These are phyloP conservation scores for Phytophthora fragariaefolia DNA, from an alignment of 352 stramenopile species.

Conservation along the genomic window DNA sequence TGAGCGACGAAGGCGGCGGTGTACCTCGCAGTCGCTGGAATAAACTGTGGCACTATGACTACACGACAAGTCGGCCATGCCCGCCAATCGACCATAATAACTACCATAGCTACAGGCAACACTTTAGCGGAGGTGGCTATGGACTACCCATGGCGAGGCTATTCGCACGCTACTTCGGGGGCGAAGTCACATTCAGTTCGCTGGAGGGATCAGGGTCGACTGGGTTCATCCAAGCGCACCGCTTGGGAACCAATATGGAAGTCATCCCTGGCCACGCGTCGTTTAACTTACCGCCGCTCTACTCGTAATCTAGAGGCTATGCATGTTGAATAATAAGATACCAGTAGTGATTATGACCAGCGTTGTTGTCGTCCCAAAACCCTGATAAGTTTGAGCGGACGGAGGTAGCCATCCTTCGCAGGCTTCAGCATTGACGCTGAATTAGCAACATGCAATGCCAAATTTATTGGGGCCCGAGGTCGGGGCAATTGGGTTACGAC, in stretches of 20 bases:
- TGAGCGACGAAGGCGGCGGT: slow-evolving; percentile 98
- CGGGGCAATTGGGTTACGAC: too few relatives aligned
- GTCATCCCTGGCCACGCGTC: slow-evolving; percentile 71
- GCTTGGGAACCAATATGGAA: slow-evolving; percentile 77
- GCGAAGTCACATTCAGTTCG: slow-evolving; percentile 98
- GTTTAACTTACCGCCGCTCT: slow-evolving; percentile 41
- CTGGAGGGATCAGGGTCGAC: slow-evolving; percentile 99
- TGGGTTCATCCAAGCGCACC: slow-evolving; percentile 84
- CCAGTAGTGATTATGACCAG: slow-evolving; percentile 9
- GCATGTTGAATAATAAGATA: slow-evolving; percentile 32
- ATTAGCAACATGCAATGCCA: too few relatives aligned
- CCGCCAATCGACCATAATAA: slow-evolving; percentile 62
- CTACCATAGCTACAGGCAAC: slow-evolving; percentile 82
- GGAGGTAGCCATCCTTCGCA: too few relatives aligned
- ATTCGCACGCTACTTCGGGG: slow-evolving; percentile 99
- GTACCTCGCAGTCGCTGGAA: slow-evolving; percentile 97
- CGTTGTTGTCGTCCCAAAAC: too few relatives aligned
- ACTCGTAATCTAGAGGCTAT: slow-evolving; percentile 41
- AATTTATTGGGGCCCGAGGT: too few relatives aligned
- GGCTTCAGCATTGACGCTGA: too few relatives aligned
- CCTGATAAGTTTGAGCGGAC: too few relatives aligned
- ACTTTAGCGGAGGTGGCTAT: slow-evolving; percentile 96
- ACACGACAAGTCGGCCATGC: slow-evolving; percentile 94
- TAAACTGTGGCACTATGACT: slow-evolving; percentile 98
- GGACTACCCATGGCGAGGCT: slow-evolving; percentile 92